A percentile compares a stretch with the other conserved stretches of the same genome.
These are phyloP conservation scores for Beauveria brongniartii DNA, from an alignment of 2,329 filamentous ascomycete genomes.

Conservation along the genomic window DNA sequence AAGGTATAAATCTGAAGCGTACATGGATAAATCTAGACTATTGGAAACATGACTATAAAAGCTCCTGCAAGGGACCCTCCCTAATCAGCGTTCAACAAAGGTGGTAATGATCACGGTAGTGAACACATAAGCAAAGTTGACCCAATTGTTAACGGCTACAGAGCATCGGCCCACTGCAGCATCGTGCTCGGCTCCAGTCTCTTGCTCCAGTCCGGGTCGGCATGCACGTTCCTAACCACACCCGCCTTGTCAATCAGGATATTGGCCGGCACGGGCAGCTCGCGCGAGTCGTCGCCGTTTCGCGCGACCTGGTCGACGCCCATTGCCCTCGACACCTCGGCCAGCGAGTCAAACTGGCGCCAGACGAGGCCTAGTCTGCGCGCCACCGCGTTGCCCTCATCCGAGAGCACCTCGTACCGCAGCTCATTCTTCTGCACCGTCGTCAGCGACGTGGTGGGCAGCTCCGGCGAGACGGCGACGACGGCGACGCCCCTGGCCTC, in stretches of 20 bases:
- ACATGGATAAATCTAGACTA: neutral
- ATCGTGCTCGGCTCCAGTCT: slow-evolving; percentile 27
- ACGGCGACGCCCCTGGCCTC: slow-evolving; percentile 29
- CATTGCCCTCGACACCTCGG: slow-evolving; percentile 19
- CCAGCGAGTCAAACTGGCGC: slow-evolving; percentile 21
- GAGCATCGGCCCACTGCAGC: slow-evolving; percentile 26
- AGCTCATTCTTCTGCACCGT: slow-evolving; percentile 32
- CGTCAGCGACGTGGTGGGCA: slow-evolving; percentile 29
- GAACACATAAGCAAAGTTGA: too few species aligned
- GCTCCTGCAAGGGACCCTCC: too few species aligned
- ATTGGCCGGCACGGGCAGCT: slow-evolving; percentile 31
- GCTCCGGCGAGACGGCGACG: slow-evolving; percentile 33
- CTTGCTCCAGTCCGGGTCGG: slow-evolving; percentile 30
- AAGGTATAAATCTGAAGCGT: neutral
- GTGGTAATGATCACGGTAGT: too few species aligned
- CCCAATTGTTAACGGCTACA: neutral
- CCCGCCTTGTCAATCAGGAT: slow-evolving; percentile 29
- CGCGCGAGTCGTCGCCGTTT: slow-evolving; percentile 30
- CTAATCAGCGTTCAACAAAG: too few species aligned
- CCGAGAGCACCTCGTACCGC: slow-evolving; percentile 32
- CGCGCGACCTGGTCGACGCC: slow-evolving; percentile 23
- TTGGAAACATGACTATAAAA: neutral
- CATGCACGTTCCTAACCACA: slow-evolving; percentile 26
- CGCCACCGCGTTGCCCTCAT: slow-evolving; percentile 28
- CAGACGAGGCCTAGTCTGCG: slow-evolving; percentile 29